Conservation (phyloP, 2,329 filamentous ascomycete genomes). For the Cercospora zeina region DNA sequence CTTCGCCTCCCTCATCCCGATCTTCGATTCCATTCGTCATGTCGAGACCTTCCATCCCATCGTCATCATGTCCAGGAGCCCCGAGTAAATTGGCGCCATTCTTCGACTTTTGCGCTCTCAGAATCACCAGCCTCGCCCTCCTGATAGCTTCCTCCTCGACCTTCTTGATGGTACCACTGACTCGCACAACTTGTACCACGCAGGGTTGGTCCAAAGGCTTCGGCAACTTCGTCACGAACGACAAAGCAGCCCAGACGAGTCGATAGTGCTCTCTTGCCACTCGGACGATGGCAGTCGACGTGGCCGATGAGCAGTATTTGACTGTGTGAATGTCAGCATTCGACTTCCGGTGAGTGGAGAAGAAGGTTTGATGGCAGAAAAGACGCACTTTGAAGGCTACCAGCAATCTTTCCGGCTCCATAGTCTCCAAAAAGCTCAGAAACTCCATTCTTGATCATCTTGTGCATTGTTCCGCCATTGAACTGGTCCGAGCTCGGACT, state of each 20-base stretch:
- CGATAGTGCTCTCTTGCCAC: conserved; percentile 80
- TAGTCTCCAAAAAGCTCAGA: conserved; percentile 81
- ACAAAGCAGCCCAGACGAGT: conserved; percentile 85
- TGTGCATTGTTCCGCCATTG: conserved; percentile 64
- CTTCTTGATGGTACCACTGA: conserved; percentile 91
- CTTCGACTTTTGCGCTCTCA: conserved; percentile 59
- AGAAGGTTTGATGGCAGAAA: too few species aligned
- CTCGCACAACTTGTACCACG: conserved; percentile 79
- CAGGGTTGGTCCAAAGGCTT: conserved; percentile 63
- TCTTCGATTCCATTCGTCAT: conserved; percentile 51
- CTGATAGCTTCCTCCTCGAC: conserved; percentile 86
- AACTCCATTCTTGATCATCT: conserved; percentile 69
- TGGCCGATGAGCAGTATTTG: conserved; percentile 90
- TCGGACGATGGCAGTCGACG: conserved; percentile 87
- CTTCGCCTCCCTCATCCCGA: conserved; percentile 48
- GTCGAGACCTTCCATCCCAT: conserved; percentile 45
- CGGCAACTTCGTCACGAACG: conserved; percentile 72
- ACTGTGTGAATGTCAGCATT: conserved; percentile 57
- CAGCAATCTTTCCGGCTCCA: conserved; percentile 72
- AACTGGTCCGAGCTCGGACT: conserved; percentile 74
- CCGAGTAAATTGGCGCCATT: conserved; percentile 4
- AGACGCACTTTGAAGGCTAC: conserved; percentile 64
- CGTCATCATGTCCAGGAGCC: conserved; percentile 7
- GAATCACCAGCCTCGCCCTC: conserved; percentile 69
- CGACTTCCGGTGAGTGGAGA: too few species aligned